Percentiles rank a stretch among this genome's conserved stretches.
phyloP scores from a whole-genome alignment of 2,329 filamentous ascomycete species.

The Alternaria panax region DNA sequence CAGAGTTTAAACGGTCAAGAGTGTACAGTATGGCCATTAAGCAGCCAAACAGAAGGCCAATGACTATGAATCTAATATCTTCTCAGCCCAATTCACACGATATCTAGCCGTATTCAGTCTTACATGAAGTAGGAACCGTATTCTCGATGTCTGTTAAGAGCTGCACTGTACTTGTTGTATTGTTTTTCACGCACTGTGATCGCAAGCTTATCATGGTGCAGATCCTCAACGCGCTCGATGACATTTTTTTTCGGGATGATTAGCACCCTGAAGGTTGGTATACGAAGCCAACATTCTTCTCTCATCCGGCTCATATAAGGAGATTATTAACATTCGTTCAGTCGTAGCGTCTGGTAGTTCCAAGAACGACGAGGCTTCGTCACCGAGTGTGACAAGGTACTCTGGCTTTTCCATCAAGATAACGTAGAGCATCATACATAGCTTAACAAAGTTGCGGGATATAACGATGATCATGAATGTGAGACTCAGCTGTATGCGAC shows the following conservation, averaged over 20 bases:
- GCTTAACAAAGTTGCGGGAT: constrained; percentile 24
- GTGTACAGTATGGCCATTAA: too few relatives aligned
- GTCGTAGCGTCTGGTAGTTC: background rate
- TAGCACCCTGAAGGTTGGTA: too few relatives aligned
- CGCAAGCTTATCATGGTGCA: too few relatives aligned
- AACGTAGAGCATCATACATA: constrained; percentile 13
- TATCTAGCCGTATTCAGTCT: background rate
- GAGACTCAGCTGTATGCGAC: constrained; percentile 22
- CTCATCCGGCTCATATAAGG: too few relatives aligned
- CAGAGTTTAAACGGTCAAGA: too few relatives aligned
- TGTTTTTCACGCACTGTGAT: too few relatives aligned
- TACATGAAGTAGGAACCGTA: background rate
- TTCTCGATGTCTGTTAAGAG: background rate
- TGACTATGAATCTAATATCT: too few relatives aligned
- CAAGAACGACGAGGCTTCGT: background rate
- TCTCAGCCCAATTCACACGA: too few relatives aligned
- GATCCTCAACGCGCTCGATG: too few relatives aligned
- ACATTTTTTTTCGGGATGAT: too few relatives aligned
- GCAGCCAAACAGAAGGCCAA: background rate
- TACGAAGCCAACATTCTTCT: too few relatives aligned
- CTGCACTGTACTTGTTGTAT: background rate
- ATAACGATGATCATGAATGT: constrained; percentile 25
- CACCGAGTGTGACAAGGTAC: background rate
- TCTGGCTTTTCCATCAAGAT: background rate
- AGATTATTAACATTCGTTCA: too few relatives aligned